Evolutionary conservation across 176 grass and related monocot genomes (phyloP).

Genomic region (Oryza longistaminata): DNA sequence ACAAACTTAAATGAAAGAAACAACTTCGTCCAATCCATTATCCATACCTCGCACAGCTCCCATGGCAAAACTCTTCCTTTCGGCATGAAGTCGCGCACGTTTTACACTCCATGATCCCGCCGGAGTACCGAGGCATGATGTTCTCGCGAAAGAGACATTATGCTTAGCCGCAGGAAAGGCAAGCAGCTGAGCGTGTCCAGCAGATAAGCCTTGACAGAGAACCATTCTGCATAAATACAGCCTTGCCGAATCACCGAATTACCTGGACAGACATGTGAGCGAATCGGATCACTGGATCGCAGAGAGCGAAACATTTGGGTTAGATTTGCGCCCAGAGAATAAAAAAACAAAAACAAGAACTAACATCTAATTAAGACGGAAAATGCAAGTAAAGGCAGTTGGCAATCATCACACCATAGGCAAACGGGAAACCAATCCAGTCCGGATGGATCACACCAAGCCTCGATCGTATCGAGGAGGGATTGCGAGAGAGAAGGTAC

Average conservation of each 20-base stretch:
- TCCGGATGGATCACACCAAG: too few species aligned
- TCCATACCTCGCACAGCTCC: conserved; percentile 35
- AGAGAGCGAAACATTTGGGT: not conserved
- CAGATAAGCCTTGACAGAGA: conserved; percentile 37
- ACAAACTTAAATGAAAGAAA: not conserved
- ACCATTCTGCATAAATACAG: conserved; percentile 35
- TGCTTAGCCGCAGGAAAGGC: conserved; percentile 44
- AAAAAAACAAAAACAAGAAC: not conserved
- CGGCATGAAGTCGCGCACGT: not conserved
- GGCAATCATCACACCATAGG: too few species aligned
- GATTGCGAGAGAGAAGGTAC: too few species aligned
- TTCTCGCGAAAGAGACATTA: conserved; percentile 18
- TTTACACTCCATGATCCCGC: conserved; percentile 25
- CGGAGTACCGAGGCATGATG: not conserved
- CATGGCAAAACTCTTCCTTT: conserved; percentile 1
- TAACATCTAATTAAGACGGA: too few species aligned
- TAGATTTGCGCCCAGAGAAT: not conserved
- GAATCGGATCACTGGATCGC: not conserved
- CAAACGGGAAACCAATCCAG: too few species aligned
- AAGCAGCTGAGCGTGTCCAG: conserved; percentile 41
- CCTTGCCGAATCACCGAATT: not conserved
- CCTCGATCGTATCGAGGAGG: too few species aligned
- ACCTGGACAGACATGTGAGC: conserved; percentile 26
- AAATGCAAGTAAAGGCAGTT: too few species aligned
- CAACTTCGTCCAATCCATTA: not conserved